phyloP scores from a whole-genome alignment of 441 rosid species.

The Gossypium schwendimanii region DNA sequence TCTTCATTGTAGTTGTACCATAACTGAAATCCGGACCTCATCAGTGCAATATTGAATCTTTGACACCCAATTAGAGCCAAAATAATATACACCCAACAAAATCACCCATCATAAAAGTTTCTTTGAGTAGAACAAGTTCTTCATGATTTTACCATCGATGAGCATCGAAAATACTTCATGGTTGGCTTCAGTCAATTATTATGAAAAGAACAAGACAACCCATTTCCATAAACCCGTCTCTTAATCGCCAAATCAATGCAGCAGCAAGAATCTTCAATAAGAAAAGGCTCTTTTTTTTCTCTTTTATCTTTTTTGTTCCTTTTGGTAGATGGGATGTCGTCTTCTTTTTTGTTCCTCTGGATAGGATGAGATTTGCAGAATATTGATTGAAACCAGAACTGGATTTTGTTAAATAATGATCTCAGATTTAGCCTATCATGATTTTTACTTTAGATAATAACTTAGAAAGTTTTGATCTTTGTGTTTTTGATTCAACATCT shows the following conservation, averaged over 20 bases:
- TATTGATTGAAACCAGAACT: neutral
- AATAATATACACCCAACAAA: neutral
- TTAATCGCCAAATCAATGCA: neutral
- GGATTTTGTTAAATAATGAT: neutral
- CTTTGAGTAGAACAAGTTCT: neutral
- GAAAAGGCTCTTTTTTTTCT: neutral
- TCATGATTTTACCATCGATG: neutral
- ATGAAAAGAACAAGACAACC: neutral
- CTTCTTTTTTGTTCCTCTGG: neutral
- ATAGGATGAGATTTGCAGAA: neutral
- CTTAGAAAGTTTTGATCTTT: neutral
- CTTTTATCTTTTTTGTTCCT: neutral
- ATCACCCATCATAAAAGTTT: conserved; percentile 1
- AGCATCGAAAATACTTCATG: neutral
- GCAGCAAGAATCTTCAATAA: neutral
- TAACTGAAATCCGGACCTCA: neutral
- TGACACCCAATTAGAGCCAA: neutral
- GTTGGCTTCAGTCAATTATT: neutral
- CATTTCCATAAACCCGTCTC: neutral
- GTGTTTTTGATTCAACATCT: neutral
- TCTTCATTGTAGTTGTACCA: conserved; percentile 14
- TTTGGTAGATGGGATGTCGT: neutral
- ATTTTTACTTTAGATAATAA: neutral
- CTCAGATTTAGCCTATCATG: conserved; percentile 6
- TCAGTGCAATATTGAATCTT: conserved; percentile 3